Percentiles rank a stretch among this genome's conserved stretches.
phyloP scores from a whole-genome alignment of 768 basidiomycete genomes.

The Trametes elegans region DNA sequence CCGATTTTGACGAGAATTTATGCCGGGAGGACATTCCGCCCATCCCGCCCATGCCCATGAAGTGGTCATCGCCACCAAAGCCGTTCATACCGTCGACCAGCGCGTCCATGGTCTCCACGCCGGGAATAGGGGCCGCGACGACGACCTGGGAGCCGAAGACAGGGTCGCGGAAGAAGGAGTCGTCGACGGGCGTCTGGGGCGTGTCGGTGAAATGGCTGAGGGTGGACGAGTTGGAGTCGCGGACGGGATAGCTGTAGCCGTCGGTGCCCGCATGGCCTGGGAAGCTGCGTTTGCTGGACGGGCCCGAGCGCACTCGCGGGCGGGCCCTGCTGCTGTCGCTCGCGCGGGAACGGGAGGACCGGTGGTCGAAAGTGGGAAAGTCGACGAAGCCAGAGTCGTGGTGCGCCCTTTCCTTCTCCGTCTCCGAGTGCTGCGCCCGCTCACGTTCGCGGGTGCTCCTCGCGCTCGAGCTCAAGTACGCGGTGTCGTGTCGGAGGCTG shows the following conservation, averaged over 20 bases:
- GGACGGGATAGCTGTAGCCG: conserved; percentile 39
- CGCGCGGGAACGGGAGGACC: conserved; percentile 7
- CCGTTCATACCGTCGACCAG: conserved; percentile 90
- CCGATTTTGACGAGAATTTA: conserved; percentile 52
- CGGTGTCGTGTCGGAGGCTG: conserved; percentile 18
- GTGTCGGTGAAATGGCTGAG: conserved; percentile 64
- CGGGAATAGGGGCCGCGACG: conserved; percentile 74
- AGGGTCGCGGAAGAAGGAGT: conserved; percentile 30
- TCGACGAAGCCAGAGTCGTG: conserved; percentile 11
- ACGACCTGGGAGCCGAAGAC: conserved; percentile 42
- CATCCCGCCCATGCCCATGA: conserved; percentile 37
- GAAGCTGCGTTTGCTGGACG: conserved; percentile 7
- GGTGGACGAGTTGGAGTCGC: conserved; percentile 64
- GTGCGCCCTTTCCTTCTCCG: neutral
- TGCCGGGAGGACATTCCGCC: conserved; percentile 48
- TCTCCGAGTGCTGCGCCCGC: conserved; percentile 1
- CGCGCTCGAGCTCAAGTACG: too few species aligned
- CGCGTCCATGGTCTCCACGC: conserved; percentile 87
- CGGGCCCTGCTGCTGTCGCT: conserved; percentile 11
- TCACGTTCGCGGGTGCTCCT: conserved; percentile 9
- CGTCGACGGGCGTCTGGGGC: conserved; percentile 64
- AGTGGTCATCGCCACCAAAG: conserved; percentile 51
- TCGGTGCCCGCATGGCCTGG: conserved; percentile 8
- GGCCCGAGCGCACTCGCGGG: conserved; percentile 17
- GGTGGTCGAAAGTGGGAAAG: conserved; percentile 15